Conservation (phyloP, 495 filamentous ascomycete species). For the Penicillium waksmanii region DNA sequence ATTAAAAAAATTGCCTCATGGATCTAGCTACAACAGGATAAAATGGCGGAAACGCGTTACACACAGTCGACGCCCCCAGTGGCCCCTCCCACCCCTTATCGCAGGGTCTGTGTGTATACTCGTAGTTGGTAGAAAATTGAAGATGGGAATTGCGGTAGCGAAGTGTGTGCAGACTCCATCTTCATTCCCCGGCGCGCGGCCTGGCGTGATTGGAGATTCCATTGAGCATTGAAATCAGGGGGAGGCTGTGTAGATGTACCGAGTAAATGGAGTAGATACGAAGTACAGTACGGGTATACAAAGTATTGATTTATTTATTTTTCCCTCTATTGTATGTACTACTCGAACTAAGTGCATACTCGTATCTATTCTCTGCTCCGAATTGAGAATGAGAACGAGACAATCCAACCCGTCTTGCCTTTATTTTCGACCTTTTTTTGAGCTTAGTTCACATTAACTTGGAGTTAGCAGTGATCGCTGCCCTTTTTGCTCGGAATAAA, state of each 20-base stretch:
- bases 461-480: slow-evolving; percentile 4
- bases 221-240: slow-evolving; percentile 27
- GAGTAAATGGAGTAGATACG: neutral
- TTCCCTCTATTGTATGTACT: too few relatives aligned
- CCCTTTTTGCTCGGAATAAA: neutral
- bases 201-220: slow-evolving; percentile 15
- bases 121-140: slow-evolving; percentile 1
- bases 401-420: neutral
- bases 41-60: slow-evolving; percentile 9
- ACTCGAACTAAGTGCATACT: too few relatives aligned
- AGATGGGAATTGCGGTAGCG: slow-evolving; percentile 9
- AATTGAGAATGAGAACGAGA: slow-evolving; percentile 1
- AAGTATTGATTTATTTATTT: too few relatives aligned
- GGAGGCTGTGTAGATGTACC: slow-evolving; percentile 32
- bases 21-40: neutral
- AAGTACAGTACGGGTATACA: too few relatives aligned
- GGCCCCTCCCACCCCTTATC: slow-evolving; percentile 13
- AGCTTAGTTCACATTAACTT: slow-evolving; percentile 6
- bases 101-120: slow-evolving; percentile 25
- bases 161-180: slow-evolving; percentile 14
- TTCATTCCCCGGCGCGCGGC: slow-evolving; percentile 24
- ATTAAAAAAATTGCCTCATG: neutral
- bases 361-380: too few relatives aligned
- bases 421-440: slow-evolving; percentile 2
- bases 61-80: slow-evolving; percentile 6